These are phyloP conservation scores for Metschnikowia drakensbergensis DNA, from an alignment of 805 yeast species.

Conservation along the genomic window DNA sequence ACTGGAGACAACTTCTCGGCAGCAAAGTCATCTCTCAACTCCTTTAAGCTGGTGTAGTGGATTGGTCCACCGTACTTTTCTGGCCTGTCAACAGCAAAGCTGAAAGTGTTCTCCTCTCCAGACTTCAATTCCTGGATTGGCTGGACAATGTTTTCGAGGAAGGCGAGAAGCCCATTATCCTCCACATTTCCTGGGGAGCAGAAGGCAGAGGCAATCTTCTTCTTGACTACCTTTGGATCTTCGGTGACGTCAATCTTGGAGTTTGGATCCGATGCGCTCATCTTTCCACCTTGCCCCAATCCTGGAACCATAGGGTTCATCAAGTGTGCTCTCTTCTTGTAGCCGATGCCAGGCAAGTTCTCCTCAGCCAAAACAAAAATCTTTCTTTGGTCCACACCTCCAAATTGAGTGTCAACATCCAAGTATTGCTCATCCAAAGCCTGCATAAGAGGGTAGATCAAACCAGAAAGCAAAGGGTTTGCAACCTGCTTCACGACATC, in stretches of 20 bases:
- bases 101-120: conserved; percentile 51
- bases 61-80: conserved; percentile 97
- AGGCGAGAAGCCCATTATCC: conserved; percentile 86
- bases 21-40: conserved; percentile 68
- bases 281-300: conserved; percentile 92
- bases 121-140: conserved; percentile 80
- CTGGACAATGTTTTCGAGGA: conserved; percentile 75
- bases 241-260: conserved; percentile 93
- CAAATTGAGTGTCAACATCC: conserved; percentile 89
- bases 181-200: conserved; percentile 92
- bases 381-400: conserved; percentile 98
- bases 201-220: conserved; percentile 88
- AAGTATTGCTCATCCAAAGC: conserved; percentile 93
- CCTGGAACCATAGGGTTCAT: conserved; percentile 99
- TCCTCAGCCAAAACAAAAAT: conserved; percentile 97
- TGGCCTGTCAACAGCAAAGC: conserved; percentile 80
- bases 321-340: conserved; percentile 95
- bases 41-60: conserved; percentile 61
- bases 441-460: conserved; percentile 98
- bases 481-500: conserved; percentile 98
- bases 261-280: conserved; percentile 99
- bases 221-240: conserved; percentile 80
- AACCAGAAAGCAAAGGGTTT: conserved; percentile 87
- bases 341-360: conserved; percentile 78
- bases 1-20: conserved; percentile 81